These are phyloP conservation scores for Carallia brachiata DNA, from an alignment of 345 rosid species.

Conservation along the genomic window DNA sequence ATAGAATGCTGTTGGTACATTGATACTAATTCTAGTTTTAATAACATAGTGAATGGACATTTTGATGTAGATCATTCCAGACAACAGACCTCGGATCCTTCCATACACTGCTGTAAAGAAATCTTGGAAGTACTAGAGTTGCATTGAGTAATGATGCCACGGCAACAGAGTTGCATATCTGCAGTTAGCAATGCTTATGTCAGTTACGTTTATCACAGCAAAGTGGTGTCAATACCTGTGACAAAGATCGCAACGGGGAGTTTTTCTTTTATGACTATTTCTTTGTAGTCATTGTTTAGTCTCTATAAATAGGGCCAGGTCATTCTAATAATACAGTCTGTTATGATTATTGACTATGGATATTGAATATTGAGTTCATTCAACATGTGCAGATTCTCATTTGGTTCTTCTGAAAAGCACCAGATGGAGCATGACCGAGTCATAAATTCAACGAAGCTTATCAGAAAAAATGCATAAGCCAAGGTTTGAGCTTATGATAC, in stretches of 20 bases:
- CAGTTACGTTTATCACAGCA: background rate
- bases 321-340: too few relatives aligned
- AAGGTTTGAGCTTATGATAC: conserved; percentile 25
- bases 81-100: conserved; percentile 82
- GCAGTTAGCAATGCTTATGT: conserved; percentile 22
- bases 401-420: too few relatives aligned
- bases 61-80: background rate
- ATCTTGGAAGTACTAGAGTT: conserved; percentile 71
- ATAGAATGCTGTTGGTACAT: too few relatives aligned
- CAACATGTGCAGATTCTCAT: too few relatives aligned
- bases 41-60: background rate
- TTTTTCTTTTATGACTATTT: too few relatives aligned
- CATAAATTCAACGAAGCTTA: background rate
- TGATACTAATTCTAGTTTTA: background rate
- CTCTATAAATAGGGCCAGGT: too few relatives aligned
- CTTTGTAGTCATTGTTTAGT: too few relatives aligned
- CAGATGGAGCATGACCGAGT: background rate
- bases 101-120: conserved; percentile 98
- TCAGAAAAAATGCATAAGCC: background rate
- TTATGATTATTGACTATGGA: too few relatives aligned
- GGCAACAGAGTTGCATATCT: conserved; percentile 84
- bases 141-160: conserved; percentile 80
- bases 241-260: too few relatives aligned
- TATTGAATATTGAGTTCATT: too few relatives aligned
- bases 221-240: background rate